Evolutionary conservation across 2,329 filamentous ascomycete genomes (phyloP).

Genomic region (Alternaria ethzedia): DNA sequence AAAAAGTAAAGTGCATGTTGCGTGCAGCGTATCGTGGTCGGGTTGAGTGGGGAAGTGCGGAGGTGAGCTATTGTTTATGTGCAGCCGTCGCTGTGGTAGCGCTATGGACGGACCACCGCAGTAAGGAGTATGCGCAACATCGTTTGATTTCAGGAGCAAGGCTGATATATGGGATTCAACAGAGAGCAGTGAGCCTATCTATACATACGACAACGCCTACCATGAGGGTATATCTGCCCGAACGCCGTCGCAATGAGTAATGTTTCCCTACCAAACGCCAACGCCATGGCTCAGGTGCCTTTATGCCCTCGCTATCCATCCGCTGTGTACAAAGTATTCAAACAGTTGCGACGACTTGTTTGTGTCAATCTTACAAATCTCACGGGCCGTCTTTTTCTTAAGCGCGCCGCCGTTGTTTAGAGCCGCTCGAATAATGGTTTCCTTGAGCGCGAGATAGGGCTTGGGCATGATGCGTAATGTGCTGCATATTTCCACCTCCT

Average conservation of each 20-base stretch:
- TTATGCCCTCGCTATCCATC: conserved; percentile 87
- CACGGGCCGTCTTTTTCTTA: conserved; percentile 92
- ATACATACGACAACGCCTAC: conserved; percentile 10
- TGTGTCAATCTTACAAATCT: conserved; percentile 82
- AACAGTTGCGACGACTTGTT: conserved; percentile 87
- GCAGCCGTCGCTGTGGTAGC: conserved; percentile 17
- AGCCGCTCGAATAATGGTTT: conserved; percentile 87
- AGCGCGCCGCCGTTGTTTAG: conserved; percentile 85
- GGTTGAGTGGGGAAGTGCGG: conserved; percentile 14
- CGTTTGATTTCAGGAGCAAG: background rate
- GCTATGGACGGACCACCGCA: conserved; percentile 2
- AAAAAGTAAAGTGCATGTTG: conserved; percentile 28
- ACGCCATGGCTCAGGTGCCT: conserved; percentile 10
- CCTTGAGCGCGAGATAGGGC: conserved; percentile 93
- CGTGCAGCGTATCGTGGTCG: conserved; percentile 12
- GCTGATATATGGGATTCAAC: conserved; percentile 9
- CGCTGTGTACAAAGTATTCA: conserved; percentile 91
- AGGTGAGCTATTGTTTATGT: conserved; percentile 26
- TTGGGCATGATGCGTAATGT: conserved; percentile 87
- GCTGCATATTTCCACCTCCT: conserved; percentile 87
- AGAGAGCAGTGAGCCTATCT: conserved; percentile 1
- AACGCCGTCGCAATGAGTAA: conserved; percentile 9
- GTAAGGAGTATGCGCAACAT: background rate
- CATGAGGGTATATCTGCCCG: conserved; percentile 29
- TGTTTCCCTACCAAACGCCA: background rate